Percentiles rank a stretch among this genome's conserved stretches.
These are phyloP conservation scores for Thymus mandschuricus DNA, from an alignment of 257 asterid genomes.

Conservation along the genomic window DNA sequence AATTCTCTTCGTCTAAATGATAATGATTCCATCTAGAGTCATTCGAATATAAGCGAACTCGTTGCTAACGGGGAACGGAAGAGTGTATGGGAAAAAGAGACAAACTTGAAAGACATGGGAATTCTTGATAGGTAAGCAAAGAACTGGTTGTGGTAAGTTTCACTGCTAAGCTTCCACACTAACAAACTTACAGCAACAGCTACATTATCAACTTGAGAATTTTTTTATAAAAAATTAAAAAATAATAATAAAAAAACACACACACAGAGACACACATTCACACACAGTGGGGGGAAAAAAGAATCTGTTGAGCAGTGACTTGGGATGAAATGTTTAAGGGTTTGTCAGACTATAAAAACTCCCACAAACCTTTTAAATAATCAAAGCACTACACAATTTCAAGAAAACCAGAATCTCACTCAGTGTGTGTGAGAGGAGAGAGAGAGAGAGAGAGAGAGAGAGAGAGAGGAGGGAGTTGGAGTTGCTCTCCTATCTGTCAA, in stretches of 20 bases:
- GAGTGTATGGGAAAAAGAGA: background rate
- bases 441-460: constrained; percentile 30
- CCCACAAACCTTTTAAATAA: constrained; percentile 24
- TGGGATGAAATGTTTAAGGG: constrained; percentile 24
- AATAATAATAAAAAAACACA: background rate
- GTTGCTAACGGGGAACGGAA: no score
- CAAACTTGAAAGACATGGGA: constrained; percentile 20
- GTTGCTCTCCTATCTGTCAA: constrained; percentile 42
- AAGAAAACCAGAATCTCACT: constrained; percentile 50
- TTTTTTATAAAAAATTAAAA: no score
- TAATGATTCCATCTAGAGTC: no score
- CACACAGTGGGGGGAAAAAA: background rate
- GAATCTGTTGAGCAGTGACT: background rate
- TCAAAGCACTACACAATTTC: constrained; percentile 34
- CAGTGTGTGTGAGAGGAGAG: constrained; percentile 16
- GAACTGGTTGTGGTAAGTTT: constrained; percentile 28
- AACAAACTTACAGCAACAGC: constrained; percentile 21
- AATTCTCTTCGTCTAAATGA: background rate
- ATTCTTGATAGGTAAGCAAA: constrained; percentile 34
- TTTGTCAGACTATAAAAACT: constrained; percentile 29
- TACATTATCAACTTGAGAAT: background rate
- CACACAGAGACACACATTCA: background rate
- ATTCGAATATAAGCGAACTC: no score
- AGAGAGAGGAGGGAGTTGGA: background rate
- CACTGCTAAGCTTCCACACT: background rate